Evolutionary conservation across 2,329 filamentous ascomycete genomes (phyloP), one percentile per base, ranked within the genome.

Genomic region (Colletotrichum viniferum): DNA sequence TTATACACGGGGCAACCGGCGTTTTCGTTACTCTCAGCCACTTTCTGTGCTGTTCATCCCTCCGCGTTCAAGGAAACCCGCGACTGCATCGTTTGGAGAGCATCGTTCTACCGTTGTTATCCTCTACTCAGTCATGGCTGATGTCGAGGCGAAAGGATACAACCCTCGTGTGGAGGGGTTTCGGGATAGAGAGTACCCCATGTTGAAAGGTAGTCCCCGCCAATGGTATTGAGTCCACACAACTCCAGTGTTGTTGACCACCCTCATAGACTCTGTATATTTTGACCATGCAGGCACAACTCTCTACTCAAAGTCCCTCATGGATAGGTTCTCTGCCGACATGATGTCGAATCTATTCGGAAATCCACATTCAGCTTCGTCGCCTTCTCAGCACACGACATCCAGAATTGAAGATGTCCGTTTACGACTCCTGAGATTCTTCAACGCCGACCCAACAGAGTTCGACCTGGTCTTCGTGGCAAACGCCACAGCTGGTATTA

Each of bases 271-370:
- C 68, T 92, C 91, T 12, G 88, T 93, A 62, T 98, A 98, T 83
- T 92, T 98, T 72, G 96, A 98, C 80, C 96, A 98, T 93, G 96
- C 96, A 0, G 96, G 96, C n/a, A 95, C 95, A n/a, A 96, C 96
- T 0, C 87, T 94, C 1, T 95, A 94, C 81, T 88, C 95, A 56
- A 96, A 94, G 83, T 96, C 94, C 34, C 85, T 97, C 28, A 92
- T 98, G 83, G 94, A 96, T 78, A 88, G 86, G 28, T 98, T 98
- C 84, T 92, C 95, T 10, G 83, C 86, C n/a, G 94, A 97, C 75
- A 93, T 98, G 89, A 93, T 93, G 30, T 87, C 90, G 5, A 94
- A 92, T 79, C 87, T 98, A 1, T 96, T 96, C 79, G 96, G 96
- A 48, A 98, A 98, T 77, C 96, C 96, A 1, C 96, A 98, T 84